Conservation (phyloP, 176 grass and related monocot species). For the Hsuehochloa calcarea region DNA sequence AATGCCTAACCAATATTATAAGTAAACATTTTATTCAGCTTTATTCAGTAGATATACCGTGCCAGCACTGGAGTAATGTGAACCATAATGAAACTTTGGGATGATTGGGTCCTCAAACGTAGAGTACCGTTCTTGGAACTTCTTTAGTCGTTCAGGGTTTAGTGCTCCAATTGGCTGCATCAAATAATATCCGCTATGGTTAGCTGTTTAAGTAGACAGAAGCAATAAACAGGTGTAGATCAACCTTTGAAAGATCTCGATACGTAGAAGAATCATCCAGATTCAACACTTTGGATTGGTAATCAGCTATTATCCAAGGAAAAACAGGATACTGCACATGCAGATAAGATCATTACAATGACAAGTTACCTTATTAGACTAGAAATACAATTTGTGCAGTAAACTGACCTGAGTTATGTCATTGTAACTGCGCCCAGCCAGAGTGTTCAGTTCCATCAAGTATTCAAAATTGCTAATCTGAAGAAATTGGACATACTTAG, state of each 20-base stretch:
- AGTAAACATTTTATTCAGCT: conserved; percentile 23
- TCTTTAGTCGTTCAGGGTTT: conserved; percentile 78
- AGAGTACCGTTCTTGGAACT: conserved; percentile 97
- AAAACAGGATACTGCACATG: conserved; percentile 95
- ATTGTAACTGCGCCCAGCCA: conserved; percentile 97
- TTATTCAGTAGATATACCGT: conserved; percentile 60
- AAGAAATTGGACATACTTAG: conserved; percentile 29
- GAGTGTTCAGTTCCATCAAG: conserved; percentile 96
- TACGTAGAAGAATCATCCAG: conserved; percentile 75
- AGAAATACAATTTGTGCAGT: conserved; percentile 20
- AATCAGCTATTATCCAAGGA: conserved; percentile 93
- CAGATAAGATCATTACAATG: conserved; percentile 9
- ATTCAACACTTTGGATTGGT: conserved; percentile 70
- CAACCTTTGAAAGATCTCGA: conserved; percentile 89
- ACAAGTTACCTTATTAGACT: not conserved
- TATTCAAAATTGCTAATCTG: conserved; percentile 99
- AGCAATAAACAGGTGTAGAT: conserved; percentile 24
- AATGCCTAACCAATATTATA: conserved; percentile 15
- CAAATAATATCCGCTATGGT: conserved; percentile 33
- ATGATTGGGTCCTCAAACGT: conserved; percentile 96
- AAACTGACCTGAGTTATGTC: conserved; percentile 81
- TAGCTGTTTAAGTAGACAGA: conserved; percentile 25
- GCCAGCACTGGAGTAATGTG: conserved; percentile 98
- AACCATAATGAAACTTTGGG: conserved; percentile 98
- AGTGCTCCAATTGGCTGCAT: conserved; percentile 94